phyloP scores from a whole-genome alignment of 495 filamentous ascomycete species.

The Penicillium roqueforti region DNA sequence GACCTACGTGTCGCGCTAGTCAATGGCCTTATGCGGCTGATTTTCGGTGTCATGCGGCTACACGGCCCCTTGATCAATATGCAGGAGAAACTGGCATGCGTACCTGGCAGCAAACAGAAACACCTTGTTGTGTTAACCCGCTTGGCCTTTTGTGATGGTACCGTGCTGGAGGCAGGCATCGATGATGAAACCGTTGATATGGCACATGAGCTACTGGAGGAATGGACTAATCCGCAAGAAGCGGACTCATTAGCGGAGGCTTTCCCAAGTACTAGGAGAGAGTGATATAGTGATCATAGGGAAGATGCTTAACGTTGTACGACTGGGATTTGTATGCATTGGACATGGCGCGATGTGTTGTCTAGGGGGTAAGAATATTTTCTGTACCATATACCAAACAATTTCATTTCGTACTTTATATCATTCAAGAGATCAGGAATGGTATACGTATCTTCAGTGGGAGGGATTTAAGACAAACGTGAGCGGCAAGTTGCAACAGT shows the following conservation, averaged over 20 bases:
- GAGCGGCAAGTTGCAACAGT: background rate
- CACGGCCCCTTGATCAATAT: conserved; percentile 50
- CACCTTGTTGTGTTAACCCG: conserved; percentile 61
- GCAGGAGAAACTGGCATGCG: conserved; percentile 51
- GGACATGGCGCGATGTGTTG: background rate
- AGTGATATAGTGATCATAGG: conserved; percentile 24
- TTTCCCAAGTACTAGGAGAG: conserved; percentile 45
- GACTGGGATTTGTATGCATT: conserved; percentile 3
- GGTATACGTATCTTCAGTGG: background rate
- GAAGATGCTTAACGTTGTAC: background rate
- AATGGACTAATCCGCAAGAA: conserved; percentile 64
- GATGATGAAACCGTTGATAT: conserved; percentile 62
- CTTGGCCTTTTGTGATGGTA: conserved; percentile 61
- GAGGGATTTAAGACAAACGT: background rate
- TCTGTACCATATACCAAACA: background rate
- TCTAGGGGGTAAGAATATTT: background rate
- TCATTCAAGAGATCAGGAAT: background rate
- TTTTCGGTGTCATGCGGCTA: conserved; percentile 54
- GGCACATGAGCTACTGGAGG: conserved; percentile 62
- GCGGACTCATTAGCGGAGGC: conserved; percentile 59
- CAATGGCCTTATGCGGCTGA: conserved; percentile 57
- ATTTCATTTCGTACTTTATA: background rate
- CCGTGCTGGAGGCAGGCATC: conserved; percentile 60
- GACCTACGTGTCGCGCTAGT: conserved; percentile 45
- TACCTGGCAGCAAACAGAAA: conserved; percentile 60